These are phyloP conservation scores for Coemansia sp. DNA, from an alignment of 192 early-diverging fungal species.

Conservation along the genomic window DNA sequence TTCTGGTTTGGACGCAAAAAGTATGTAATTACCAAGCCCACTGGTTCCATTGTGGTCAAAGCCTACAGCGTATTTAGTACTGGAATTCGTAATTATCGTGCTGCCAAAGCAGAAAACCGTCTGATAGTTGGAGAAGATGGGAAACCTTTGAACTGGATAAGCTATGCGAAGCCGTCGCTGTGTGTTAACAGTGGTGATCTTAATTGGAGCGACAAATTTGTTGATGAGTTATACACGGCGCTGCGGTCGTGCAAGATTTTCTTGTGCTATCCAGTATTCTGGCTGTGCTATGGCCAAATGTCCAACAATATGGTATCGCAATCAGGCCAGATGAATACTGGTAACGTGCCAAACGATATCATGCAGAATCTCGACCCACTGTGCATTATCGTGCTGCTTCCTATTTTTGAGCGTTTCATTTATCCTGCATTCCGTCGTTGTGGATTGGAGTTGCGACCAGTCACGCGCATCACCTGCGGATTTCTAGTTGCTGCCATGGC, in stretches of 20 bases:
- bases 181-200: slow-evolving; percentile 7
- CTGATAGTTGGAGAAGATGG: slow-evolving; percentile 28
- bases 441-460: slow-evolving; percentile 56
- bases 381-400: slow-evolving; percentile 58
- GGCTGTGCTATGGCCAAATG: slow-evolving; percentile 69
- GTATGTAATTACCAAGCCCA: slow-evolving; percentile 59
- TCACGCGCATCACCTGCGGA: slow-evolving; percentile 60
- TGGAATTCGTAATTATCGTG: slow-evolving; percentile 34
- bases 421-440: slow-evolving; percentile 59
- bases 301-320: slow-evolving; percentile 66
- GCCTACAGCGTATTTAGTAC: slow-evolving; percentile 41
- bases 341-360: slow-evolving; percentile 61
- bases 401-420: slow-evolving; percentile 57
- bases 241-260: slow-evolving; percentile 69
- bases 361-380: slow-evolving; percentile 65
- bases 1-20: slow-evolving; percentile 56
- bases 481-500: slow-evolving; percentile 58
- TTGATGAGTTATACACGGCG: slow-evolving; percentile 63
- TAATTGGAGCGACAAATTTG: slow-evolving; percentile 71
- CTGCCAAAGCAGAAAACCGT: slow-evolving; percentile 34
- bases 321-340: slow-evolving; percentile 61
- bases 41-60: slow-evolving; percentile 58
- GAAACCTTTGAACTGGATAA: slow-evolving; percentile 50
- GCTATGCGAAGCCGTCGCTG: slow-evolving; percentile 62
- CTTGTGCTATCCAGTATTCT: slow-evolving; percentile 71